Evolutionary conservation across 2,329 filamentous ascomycete genomes (phyloP), one percentile per base, ranked within the genome.

Genomic region (Botrytis paeoniae): DNA sequence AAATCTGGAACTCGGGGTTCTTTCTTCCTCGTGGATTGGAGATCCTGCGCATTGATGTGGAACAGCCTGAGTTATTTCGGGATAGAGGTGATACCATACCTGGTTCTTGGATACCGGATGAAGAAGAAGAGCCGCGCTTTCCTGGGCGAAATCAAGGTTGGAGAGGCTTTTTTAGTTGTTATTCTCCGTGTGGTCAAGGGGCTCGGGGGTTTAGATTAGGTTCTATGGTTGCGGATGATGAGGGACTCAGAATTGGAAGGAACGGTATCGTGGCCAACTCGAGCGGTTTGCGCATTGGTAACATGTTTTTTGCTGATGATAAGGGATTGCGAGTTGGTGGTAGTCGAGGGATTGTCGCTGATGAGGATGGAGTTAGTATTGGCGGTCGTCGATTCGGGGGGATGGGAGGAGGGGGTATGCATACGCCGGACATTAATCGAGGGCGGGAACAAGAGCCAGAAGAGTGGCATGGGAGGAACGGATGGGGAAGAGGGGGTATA

Each of bases 1-100:
- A 81, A 63, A 85, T 89, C 76, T 90, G 88, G 88, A 89, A 90
- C 75, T 82, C 84, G 4, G 84, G 84, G 6, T 89, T 89, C 79
- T 90, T 89, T 73, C 80, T 76, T 1, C 86, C 85, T 3, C 82
- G 88, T 18, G 85, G 85, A 22, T 80, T 89, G 16, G 80, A 76
- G 3, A 82, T 89, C 83, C 54, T 80, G 75, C 3, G 82, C 87
- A 69, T 82, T 85, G 48, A 69, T 16, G 2, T n/a, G 25, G 61
- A 25, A 65, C 8, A 48, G n/a, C 32, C 48, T 37, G 65, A 61
- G 37, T 22, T 39, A 22, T 16, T 39, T 25, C 10, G 32, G 18
- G 48, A 45, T 37, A 51, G 48, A 37, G 35, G 9, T 8, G 8
- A 39, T 45, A 18, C 39, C 14, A 83, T 71, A 83, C 86, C 18